Base-by-base conservation (phyloP, 352 stramenopile species). In the Phytophthora foliorum region DNA sequence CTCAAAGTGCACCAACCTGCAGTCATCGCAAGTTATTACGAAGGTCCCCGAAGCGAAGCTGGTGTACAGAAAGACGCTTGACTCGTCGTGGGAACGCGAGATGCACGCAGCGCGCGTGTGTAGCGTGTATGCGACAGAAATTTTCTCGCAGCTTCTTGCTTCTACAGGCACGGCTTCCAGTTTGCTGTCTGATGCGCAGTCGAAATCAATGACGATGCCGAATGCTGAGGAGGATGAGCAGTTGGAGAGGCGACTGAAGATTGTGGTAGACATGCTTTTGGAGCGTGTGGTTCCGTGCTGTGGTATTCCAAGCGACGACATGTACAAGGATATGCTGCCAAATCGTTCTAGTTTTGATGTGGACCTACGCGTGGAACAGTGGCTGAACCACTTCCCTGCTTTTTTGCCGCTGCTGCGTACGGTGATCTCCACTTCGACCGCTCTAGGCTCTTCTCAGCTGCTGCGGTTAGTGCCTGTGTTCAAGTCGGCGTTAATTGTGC, bases 261-360 rank as follows among this genome's bases (percentile, higher is more conserved):
- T 70, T 1, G 56, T 94, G 4, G 76, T 94, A 7, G 77, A 92
- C 19, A 70, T 93, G 74, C 72, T 94, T 7, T 75, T 96, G 36
- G 86, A 96, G 52, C 77, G 86, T 6, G 78, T 86, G 14, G 66
- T 92, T n/a, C 88, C 84, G 41, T 93, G 84, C 70, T 96, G 87
- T 50, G 87, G 85, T 5, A 80, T 93, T 25, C 85, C 82, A 9
- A 91, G 69, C 58, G 88, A 94, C 61, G 88, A 95, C 4, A 62
- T 82, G 9, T 95, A 95, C 82, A 93, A 94, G 76, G 88, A 95
- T 34, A 75, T 83, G 24, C 63, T 95, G 38, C 88, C 88, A 5
- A 93, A 95, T 63, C 86, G 88, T 10, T 94, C 88, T 6, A 93
- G 81, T 53, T 92, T 90, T 38, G 86, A 95, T 50, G 73, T 94